Evolutionary conservation across 176 grass and related monocot species (phyloP), one percentile per base, ranked within the genome.

Genomic region (Cenchrus fungigraminus): DNA sequence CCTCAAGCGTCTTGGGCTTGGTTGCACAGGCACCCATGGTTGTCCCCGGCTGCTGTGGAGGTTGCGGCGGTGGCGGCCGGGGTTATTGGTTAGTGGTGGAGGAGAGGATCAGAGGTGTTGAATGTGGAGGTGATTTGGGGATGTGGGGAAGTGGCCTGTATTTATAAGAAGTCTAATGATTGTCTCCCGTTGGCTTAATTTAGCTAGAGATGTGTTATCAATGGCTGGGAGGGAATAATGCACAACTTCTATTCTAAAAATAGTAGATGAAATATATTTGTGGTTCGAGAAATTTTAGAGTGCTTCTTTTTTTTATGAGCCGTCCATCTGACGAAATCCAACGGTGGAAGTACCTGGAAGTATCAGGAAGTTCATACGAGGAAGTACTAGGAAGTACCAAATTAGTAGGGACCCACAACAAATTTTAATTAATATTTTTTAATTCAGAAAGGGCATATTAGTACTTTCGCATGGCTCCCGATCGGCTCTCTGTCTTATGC

Each of bases 11-110:
- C 80, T 91, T 91, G 13, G 86, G 76, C 78, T 94, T 91, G 74
- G 77, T 82, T 73, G 84, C 71, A 43, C 92, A 91, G 66, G 79
- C 86, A 73, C 92, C 92, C 92, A 94, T 94, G 74, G 79, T 4
- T 77, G 43, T 59, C 20, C 71, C 67, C 68, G 17, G 34, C 16
- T 73, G 83, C 8, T 68, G 74, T 79, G 61, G 44, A 43, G 20
- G 71, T 42, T 57, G 74, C 83, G 49, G 51, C 25, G 49, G 34
- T 31, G 4, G 59, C 34, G 6, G 46, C 73, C 45, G 46, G 54
- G 46, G 74, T 81, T 85, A 55, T 85, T 86, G 20, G 71, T 9
- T 16, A 46, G 32, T 2, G 32, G 44, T 32, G 76, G 76, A 84
- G 59, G 52, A 60, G 29, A 52, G 13, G 74, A 25, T 25, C 25